Conservation (phyloP, 164 flowering plant species). For the Warburgia ugandensis region DNA sequence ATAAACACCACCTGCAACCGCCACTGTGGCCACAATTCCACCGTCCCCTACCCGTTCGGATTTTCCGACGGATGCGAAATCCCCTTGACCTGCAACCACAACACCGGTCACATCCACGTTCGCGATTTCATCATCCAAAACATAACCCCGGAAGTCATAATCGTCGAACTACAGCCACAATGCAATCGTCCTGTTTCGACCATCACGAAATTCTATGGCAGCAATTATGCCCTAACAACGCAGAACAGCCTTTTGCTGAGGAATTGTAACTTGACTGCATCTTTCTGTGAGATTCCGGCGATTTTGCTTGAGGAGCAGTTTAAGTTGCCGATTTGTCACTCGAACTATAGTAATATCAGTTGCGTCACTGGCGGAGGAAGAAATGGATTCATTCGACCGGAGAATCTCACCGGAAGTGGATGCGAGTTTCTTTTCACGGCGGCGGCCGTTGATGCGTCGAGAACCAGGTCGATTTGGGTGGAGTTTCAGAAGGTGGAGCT, state of each 20-base stretch:
- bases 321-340: too few species aligned
- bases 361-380: slow-evolving; percentile 26
- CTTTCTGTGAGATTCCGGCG: slow-evolving; percentile 19
- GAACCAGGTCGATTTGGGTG: slow-evolving; percentile 26
- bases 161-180: slow-evolving; percentile 26
- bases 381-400: slow-evolving; percentile 17
- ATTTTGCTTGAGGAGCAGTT: slow-evolving; percentile 20
- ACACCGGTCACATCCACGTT: slow-evolving; percentile 19
- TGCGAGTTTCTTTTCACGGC: slow-evolving; percentile 43
- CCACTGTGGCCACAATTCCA: slow-evolving; percentile 25
- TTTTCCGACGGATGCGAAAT: slow-evolving; percentile 57
- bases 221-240: slow-evolving; percentile 40
- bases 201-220: slow-evolving; percentile 23
- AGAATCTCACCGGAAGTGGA: slow-evolving; percentile 5
- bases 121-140: slow-evolving; percentile 34
- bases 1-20: slow-evolving; percentile 22
- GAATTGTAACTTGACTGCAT: slow-evolving; percentile 39
- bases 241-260: slow-evolving; percentile 49
- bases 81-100: slow-evolving; percentile 36
- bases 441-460: slow-evolving; percentile 19
- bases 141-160: slow-evolving; percentile 24
- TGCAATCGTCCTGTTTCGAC: slow-evolving; percentile 44
- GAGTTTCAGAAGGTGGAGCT: slow-evolving; percentile 42
- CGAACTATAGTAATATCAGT: slow-evolving; percentile 22
- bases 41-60: slow-evolving; percentile 60